These are phyloP conservation scores for Cutaneotrichosporon arboriforme DNA, from an alignment of 1,284 basidiomycete genomes.

Conservation along the genomic window DNA sequence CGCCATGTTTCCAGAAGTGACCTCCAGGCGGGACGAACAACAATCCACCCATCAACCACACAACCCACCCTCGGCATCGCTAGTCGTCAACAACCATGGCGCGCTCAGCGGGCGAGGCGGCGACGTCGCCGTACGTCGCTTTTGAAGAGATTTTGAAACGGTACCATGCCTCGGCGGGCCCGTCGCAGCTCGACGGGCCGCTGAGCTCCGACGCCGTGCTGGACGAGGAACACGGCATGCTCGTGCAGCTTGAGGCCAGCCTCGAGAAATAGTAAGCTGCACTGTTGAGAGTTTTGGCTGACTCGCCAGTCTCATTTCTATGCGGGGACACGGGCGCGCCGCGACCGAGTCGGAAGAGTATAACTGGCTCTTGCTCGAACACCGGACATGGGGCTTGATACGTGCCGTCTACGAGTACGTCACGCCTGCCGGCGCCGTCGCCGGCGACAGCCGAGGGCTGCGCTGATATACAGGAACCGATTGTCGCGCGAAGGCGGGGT, in stretches of 20 bases:
- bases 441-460: not conserved
- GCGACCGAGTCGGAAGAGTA: constrained; percentile 21
- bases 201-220: constrained; percentile 35
- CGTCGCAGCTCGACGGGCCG: constrained; percentile 40
- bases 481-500: constrained; percentile 29
- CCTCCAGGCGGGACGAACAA: no score
- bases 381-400: constrained; percentile 44
- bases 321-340: no score
- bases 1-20: no score
- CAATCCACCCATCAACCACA: no score
- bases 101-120: not conserved
- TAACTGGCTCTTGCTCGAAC: constrained; percentile 37
- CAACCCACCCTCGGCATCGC: no score
- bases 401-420: constrained; percentile 39
- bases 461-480: constrained; percentile 27
- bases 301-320: constrained; percentile 7
- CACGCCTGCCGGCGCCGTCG: no score
- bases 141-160: constrained; percentile 37
- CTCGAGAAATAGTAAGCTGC: constrained; percentile 33
- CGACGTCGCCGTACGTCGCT: constrained; percentile 24
- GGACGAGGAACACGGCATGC: constrained; percentile 36
- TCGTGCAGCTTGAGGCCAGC: constrained; percentile 28
- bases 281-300: not conserved
- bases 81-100: no score
- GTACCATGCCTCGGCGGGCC: constrained; percentile 40